Base-by-base conservation (phyloP, 257 asterid genomes). In the Solanum tarapatanum region DNA sequence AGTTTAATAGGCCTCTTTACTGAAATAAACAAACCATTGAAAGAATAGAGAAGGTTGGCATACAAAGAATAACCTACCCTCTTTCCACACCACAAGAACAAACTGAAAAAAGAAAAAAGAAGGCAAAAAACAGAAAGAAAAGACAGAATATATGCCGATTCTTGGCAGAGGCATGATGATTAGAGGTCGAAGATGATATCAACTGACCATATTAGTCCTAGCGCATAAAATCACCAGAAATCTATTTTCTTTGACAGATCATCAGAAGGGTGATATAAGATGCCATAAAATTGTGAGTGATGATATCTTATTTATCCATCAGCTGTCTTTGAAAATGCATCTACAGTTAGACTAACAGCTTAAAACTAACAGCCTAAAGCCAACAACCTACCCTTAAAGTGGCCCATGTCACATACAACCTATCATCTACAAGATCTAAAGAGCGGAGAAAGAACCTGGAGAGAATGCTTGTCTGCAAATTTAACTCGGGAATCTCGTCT, bases 391-490 rank as follows among this genome's bases (percentile, higher is more conserved):
- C 11, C 19, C 69, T 48, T 80, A 80, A 43, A 82, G 84, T 26
- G 19, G 11, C 68, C 69, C 68, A 48, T 4, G 28, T 82, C 41
- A 28, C 26, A 28, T 17, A 5, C 84, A 79, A 26, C 62, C 62
- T 43, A 79, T 43, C 66, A 43, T 43, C 26, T 43, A 41, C 16
- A 21, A 85, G 51, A 85, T 85, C 28, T 86, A 33, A 43, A 32
- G 60, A 86, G 36, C 12, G 5, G 74, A 82, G 87, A 88, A 87
- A 89, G 60, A 88, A 97, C 99, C 98, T 94, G 92, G 60, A 96
- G 87, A 90, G 90, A 86, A 85, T 87, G 90, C 88, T 86, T 93
- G 68, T 89, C 92, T 43, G 91, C 87, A 86, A 92, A 86, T 92
- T 89, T 88, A 83, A 88, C 83, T 83, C 79, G 88, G 64, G 84